A percentile compares a stretch with the other conserved stretches of the same genome.
phyloP scores from a whole-genome alignment of 2,329 filamentous ascomycete genomes.

The Penicillium griseofulvum region DNA sequence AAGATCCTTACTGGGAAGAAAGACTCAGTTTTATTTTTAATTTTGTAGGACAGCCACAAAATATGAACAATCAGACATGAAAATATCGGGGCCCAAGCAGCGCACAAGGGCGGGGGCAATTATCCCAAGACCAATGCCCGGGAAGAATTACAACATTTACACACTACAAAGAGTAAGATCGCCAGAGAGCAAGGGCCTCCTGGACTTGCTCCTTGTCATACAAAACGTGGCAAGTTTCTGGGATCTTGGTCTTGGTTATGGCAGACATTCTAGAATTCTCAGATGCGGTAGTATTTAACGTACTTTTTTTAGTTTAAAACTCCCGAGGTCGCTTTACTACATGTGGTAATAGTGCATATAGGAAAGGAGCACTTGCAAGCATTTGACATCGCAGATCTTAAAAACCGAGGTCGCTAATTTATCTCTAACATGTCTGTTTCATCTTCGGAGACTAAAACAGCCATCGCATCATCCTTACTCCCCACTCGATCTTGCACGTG shows the following conservation, averaged over 20 bases:
- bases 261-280: not conserved
- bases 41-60: not conserved
- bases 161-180: constrained; percentile 5
- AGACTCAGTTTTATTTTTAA: not conserved
- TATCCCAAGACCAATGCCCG: constrained; percentile 48
- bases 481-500: not conserved
- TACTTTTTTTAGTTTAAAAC: not conserved
- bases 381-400: not conserved
- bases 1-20: not conserved
- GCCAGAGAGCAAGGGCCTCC: not conserved
- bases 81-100: not conserved
- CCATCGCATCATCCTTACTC: constrained; percentile 1
- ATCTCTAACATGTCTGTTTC: constrained; percentile 4
- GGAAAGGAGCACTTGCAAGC: not conserved
- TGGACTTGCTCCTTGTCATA: not conserved
- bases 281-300: not conserved
- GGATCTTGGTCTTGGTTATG: not conserved
- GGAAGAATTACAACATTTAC: constrained; percentile 52
- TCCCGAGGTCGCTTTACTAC: not conserved
- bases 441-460: not conserved
- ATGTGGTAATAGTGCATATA: not conserved
- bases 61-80: not conserved
- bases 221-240: not conserved
- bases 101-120: constrained; percentile 33
- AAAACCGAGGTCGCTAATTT: not conserved